A percentile compares a stretch with the other conserved stretches of the same genome.
phyloP scores from a whole-genome alignment of 192 early-diverging fungal species.

The Diversispora eburnea region DNA sequence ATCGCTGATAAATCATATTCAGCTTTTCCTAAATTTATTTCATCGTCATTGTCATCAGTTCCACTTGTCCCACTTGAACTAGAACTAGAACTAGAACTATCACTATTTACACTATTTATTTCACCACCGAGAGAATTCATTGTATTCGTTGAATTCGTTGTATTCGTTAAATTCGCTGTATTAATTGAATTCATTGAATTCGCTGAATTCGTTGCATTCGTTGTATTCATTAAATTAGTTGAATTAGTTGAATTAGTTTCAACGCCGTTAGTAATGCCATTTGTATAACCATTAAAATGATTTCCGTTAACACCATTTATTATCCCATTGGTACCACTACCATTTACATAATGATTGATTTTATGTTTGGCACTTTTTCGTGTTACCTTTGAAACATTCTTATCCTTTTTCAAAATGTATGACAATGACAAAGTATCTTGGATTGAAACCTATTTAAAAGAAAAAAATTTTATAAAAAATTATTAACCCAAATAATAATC shows the following conservation, averaged over 20 bases:
- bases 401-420: neutral
- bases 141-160: no score
- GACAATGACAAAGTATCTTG: neutral
- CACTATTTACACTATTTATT: neutral
- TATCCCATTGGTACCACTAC: neutral
- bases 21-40: neutral
- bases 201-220: no score
- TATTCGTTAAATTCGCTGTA: no score
- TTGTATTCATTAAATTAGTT: no score
- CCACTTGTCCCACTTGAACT: neutral
- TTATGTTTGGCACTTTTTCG: neutral
- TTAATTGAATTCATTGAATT: no score
- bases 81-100: neutral
- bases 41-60: neutral
- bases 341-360: neutral
- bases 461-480: neutral
- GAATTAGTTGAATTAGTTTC: no score
- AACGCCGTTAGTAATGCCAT: no score
- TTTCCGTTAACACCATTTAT: neutral
- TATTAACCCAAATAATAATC: neutral
- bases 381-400: neutral
- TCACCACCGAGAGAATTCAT: no score
- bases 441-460: neutral
- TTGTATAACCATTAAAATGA: neutral
- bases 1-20: slow-evolving; percentile 45